Evolutionary conservation across 139 green algal species (phyloP).

Genomic region (Chlamydomonas sp.): DNA sequence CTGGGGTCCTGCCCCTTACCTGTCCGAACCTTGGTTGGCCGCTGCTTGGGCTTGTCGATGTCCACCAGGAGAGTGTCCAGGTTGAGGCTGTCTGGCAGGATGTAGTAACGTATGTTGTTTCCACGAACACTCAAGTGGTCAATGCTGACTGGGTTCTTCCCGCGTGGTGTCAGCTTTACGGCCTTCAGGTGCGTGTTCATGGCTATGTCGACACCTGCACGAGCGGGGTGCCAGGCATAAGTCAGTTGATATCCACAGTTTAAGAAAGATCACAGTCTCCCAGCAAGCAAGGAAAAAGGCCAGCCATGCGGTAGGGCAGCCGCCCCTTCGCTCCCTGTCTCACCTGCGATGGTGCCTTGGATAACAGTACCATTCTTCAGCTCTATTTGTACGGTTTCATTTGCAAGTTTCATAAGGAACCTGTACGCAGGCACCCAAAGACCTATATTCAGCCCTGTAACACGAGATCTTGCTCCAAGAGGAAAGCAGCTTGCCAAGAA

Average conservation of each 20-base stretch:
- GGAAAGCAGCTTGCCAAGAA: neutral
- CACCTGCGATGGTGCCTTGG: constrained; percentile 94
- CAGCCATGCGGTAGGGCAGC: neutral
- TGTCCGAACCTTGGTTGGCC: constrained; percentile 75
- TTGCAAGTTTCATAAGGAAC: constrained; percentile 98
- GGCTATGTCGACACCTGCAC: constrained; percentile 96
- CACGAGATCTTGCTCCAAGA: too few species aligned
- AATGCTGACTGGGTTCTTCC: constrained; percentile 88
- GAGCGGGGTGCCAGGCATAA: neutral
- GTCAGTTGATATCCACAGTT: neutral
- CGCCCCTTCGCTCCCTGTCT: neutral
- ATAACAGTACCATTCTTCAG: constrained; percentile 98
- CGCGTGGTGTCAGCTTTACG: constrained; percentile 96
- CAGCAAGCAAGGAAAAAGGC: neutral
- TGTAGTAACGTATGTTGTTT: constrained; percentile 95
- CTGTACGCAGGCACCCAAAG: constrained; percentile 54
- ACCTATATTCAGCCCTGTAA: too few species aligned
- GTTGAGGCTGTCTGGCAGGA: constrained; percentile 98
- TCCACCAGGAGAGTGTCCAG: constrained; percentile 98
- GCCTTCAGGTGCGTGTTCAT: constrained; percentile 99
- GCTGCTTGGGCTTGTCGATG: constrained; percentile 93
- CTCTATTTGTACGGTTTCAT: constrained; percentile 98
- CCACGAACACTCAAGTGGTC: constrained; percentile 92
- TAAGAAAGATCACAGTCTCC: neutral
- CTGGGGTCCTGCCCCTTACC: neutral